phyloP scores from a whole-genome alignment of 1,284 basidiomycete species.

The Malassezia restricta region DNA sequence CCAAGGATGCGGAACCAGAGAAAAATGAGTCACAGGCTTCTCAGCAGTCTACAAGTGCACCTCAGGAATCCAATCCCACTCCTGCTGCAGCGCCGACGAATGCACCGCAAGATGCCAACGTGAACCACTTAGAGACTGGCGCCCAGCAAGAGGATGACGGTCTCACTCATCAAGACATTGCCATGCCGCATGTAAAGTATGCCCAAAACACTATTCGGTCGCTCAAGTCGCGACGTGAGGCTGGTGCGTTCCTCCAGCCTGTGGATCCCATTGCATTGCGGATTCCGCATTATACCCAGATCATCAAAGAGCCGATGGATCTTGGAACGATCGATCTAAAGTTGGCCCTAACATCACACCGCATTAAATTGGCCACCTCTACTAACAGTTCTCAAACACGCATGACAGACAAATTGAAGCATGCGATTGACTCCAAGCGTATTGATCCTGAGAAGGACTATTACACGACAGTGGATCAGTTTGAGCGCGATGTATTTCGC shows the following conservation, averaged over 20 bases:
- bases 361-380: slow-evolving; percentile 21
- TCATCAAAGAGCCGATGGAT: slow-evolving; percentile 89
- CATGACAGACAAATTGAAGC: slow-evolving; percentile 32
- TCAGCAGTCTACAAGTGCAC: not conserved
- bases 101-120: not conserved
- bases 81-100: not conserved
- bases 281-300: slow-evolving; percentile 77
- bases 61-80: not conserved
- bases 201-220: slow-evolving; percentile 65
- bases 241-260: slow-evolving; percentile 67
- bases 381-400: slow-evolving; percentile 15
- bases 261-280: slow-evolving; percentile 81
- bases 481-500: slow-evolving; percentile 38
- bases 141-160: not conserved
- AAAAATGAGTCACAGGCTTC: too few relatives aligned
- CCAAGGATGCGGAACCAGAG: too few relatives aligned
- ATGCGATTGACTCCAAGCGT: slow-evolving; percentile 19
- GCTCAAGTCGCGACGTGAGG: slow-evolving; percentile 76
- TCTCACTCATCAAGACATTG: slow-evolving; percentile 18
- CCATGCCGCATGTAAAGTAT: slow-evolving; percentile 63
- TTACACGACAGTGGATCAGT: slow-evolving; percentile 26
- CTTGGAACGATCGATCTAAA: slow-evolving; percentile 86
- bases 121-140: too few relatives aligned
- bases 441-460: slow-evolving; percentile 29
- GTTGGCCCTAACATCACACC: slow-evolving; percentile 39